phyloP scores from a whole-genome alignment of 257 asterid genomes.

The Perilla frutescens region DNA sequence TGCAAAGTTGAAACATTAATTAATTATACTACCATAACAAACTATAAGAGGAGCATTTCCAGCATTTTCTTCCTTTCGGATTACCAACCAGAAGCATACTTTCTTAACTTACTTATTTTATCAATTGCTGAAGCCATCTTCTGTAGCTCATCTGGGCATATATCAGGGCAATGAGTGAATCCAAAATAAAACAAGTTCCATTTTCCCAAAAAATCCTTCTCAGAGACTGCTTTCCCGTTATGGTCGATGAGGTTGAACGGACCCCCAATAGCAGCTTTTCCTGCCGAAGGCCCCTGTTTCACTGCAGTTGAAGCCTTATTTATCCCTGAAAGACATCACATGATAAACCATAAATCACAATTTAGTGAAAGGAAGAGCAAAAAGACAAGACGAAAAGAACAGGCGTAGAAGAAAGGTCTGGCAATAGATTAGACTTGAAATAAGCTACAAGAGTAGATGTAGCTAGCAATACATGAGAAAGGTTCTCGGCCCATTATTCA shows the following conservation, averaged over 20 bases:
- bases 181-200: constrained; percentile 92
- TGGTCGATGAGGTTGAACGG: constrained; percentile 92
- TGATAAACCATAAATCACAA: constrained; percentile 8
- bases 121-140: constrained; percentile 87
- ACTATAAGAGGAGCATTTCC: background rate
- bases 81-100: background rate
- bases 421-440: background rate
- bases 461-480: constrained; percentile 1
- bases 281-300: constrained; percentile 81
- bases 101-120: constrained; percentile 72
- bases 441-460: background rate
- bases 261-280: constrained; percentile 93
- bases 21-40: background rate
- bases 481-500: background rate
- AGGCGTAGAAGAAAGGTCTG: background rate
- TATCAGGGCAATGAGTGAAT: constrained; percentile 97
- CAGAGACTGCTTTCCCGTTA: constrained; percentile 78
- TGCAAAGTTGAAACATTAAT: background rate
- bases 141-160: constrained; percentile 94
- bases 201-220: constrained; percentile 77
- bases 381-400: too few species aligned
- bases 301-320: constrained; percentile 63
- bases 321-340: constrained; percentile 56
- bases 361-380: background rate
- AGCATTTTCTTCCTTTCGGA: background rate